Base-by-base conservation (phyloP, 768 basidiomycete genomes). In the Porphyrellus cyaneotinctus region DNA sequence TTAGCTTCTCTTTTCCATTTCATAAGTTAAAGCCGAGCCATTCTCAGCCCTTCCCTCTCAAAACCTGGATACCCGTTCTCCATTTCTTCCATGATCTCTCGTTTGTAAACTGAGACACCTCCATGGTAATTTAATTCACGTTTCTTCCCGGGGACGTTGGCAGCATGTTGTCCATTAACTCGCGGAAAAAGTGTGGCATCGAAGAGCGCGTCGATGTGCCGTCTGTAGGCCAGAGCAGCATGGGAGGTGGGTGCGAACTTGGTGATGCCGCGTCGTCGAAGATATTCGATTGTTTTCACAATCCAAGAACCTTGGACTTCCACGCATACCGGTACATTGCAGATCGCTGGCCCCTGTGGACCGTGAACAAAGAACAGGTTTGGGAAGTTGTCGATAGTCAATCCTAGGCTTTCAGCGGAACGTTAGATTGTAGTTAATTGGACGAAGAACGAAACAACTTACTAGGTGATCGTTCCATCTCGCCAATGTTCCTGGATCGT, bases 71-170 rank as follows among this genome's bases (percentile, higher is more conserved):
- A 58, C 4, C 56, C 57, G 1, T 36, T 20, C 15, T 48, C 49
- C 1, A 58, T 52, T 24, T 60, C 58, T 15, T 52, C 51, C 43
- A 8, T 28, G 18, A 60, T 60, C 48, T 60, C 58, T 17, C n/a
- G 35, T 13, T 17, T 39, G 24, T 59, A 59, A 22, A 0, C 3
- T 1, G 28, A 9, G 8, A 51, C 38, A 15, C 54, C 54, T 3
- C 24, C 54, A 4, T 17, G 1, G 6, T 56, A 57, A 15, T 57
- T 43, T 18, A 48, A 6, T 43, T 57, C 48, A 2, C 23, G 28
- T 33, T 32, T 50, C 56, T 56, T 56, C 20, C 54, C 56, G 3
- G 56, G 44, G 2, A 56, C 41, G 20, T n/a, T n/a, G n/a, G n/a
- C n/a, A n/a, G n/a, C n/a, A n/a, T n/a, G n/a, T n/a, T n/a, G n/a